Conservation (phyloP, 768 basidiomycete species). For the Lentinula aciculospora region DNA sequence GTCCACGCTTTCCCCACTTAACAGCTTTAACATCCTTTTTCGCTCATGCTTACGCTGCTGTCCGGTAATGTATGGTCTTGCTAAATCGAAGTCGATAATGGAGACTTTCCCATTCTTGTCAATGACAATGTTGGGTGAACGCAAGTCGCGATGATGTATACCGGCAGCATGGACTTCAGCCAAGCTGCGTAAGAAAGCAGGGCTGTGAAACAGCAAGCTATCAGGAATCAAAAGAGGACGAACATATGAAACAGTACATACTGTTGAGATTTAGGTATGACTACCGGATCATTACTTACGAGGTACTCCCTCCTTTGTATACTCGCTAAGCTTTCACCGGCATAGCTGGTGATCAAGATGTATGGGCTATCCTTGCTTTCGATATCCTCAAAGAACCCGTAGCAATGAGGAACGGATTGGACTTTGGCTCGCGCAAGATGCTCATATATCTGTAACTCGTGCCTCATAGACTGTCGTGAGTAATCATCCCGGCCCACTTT, state of each 20-base stretch:
- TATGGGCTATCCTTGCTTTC: neutral
- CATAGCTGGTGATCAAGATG: neutral
- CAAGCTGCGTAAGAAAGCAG: neutral
- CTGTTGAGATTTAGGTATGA: neutral
- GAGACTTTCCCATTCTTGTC: neutral
- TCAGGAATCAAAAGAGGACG: neutral
- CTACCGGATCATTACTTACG: neutral
- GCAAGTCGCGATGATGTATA: constrained; percentile 4
- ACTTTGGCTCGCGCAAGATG: neutral
- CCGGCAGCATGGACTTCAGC: constrained; percentile 3
- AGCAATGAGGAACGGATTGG: neutral
- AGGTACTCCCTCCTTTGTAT: neutral
- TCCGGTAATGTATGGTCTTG: neutral
- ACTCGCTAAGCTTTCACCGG: neutral
- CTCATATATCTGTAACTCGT: neutral
- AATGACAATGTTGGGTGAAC: neutral
- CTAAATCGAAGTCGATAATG: constrained; percentile 7
- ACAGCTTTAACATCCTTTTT: neutral
- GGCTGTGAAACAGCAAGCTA: neutral
- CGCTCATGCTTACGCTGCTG: neutral
- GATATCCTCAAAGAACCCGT: neutral
- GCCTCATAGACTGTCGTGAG: neutral
- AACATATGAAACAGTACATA: neutral
- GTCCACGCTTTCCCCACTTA: neutral
- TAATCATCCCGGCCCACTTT: neutral